Base-by-base conservation (phyloP, 2,329 filamentous ascomycete species). In the Fusarium dimerum region DNA sequence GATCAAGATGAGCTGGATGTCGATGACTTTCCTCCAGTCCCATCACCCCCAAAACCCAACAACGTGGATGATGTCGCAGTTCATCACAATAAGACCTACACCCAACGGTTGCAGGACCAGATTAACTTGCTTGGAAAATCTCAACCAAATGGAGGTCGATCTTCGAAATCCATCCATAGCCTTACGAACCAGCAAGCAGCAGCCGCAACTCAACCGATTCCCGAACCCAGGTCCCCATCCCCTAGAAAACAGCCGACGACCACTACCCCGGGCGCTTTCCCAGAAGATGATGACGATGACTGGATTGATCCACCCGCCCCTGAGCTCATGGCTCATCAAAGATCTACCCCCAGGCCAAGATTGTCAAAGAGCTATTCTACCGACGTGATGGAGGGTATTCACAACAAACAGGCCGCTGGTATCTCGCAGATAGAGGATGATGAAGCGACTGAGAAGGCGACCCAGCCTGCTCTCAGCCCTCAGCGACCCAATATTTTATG, bases 51-150 rank as follows among this genome's bases (percentile, higher is more conserved):
- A 34, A 55, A 59, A 11, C 18, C 50, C 18, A 71, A 76, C 32
- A 79, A 84, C 20, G 73, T 76, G 2, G 78, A 79, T 39, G 70
- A 70, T 9, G 73, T 78, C 15, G 62, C 64, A 1, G 32, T 64
- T 15, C 70, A 73, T 1, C 87, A 93, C 66, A 91, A 86, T 72
- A 95, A 95, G 69, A 92, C 91, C 0, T 95, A 94, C n/a, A 96
- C 94, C 0, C 92, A 97, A 70, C 82, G 90, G 41, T 78, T 99
- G 15, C 92, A 96, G 60, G 93, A 97, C 64, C 91, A 92, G 63
- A 97, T 99, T 63, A 96, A 86, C 66, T 82, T 82, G 74, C 74
- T 87, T 45, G 83, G 84, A 15, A 82, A 87, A 60, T 77, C 78
- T 0, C 82, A 84, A 52, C 70, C 79, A 6, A 76, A 72, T 42